Base-by-base conservation (phyloP, 495 filamentous ascomycete species). In the Hypoxylon cercidicola region DNA sequence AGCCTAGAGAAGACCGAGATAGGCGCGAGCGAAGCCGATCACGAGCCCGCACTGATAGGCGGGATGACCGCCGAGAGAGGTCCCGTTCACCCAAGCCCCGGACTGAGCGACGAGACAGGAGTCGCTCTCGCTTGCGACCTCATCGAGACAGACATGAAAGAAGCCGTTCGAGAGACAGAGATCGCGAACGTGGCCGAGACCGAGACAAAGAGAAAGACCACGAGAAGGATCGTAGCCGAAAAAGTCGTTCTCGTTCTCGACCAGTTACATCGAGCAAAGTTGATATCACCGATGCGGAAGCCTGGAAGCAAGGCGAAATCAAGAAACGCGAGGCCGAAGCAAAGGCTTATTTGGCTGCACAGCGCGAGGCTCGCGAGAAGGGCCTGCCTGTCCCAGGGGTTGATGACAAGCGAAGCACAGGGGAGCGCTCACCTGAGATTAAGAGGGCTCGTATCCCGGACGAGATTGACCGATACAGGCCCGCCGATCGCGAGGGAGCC, bases 291-390 rank as follows among this genome's bases (percentile, higher is more conserved):
- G 70, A 72, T 32, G 67, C 70, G 25, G 80, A 80, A 69, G 78
- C 75, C 2, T 81, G 80, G 81, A 85, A 84, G 59, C 81, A 81
- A 55, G 77, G 75, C 37, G 81, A 84, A 65, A 79, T 83, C 46
- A 83, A 79, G 71, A 79, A 82, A 57, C 81, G 83, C n/a, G 83
- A 85, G 56, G 76, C 80, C 52, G 82, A 86, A 72, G 83, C 83
- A n/a, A 85, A 83, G 62, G 80, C 79, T 12, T 86, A 85, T 61
- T 72, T 84, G 13, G 82, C 81, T 8, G 81, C 79, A 4, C 81
- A 83, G 47, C 81, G 81, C 44, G 81, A 82, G 51, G 82, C 82
- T 16, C 73, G 76, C 10, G 81, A 75, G 46, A 84, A 84, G 50
- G 83, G 82, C 13, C 54, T 83, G 37, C 80, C 83, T 2, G 58